Evolutionary conservation across 106 monocot genomes (phyloP).

Genomic region (Chionographis japonica): DNA sequence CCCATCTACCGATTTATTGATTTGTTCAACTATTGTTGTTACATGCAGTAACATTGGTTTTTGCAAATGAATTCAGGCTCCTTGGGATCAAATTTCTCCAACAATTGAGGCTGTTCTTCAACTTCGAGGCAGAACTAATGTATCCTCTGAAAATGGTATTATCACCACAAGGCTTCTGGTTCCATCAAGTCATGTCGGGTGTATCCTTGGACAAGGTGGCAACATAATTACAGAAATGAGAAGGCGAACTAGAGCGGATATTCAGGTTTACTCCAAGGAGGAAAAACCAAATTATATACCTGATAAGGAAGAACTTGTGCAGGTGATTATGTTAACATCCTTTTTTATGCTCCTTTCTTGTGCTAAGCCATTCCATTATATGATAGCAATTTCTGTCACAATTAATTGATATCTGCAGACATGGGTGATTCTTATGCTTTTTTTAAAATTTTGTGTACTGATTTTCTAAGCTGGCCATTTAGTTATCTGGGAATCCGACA

Average conservation of each 20-base stretch:
- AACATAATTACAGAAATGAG: conserved; percentile 77
- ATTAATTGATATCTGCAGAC: not conserved
- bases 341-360: not conserved
- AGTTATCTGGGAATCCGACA: conserved; percentile 56
- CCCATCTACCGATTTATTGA: not conserved
- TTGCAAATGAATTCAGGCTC: conserved; percentile 28
- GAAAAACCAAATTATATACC: conserved; percentile 60
- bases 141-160: conserved; percentile 37
- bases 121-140: conserved; percentile 37
- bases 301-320: conserved; percentile 71
- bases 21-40: not conserved
- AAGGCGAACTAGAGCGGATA: conserved; percentile 56
- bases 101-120: conserved; percentile 67
- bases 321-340: conserved; percentile 35
- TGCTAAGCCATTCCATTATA: not conserved
- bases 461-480: conserved; percentile 7
- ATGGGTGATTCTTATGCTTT: too few species aligned
- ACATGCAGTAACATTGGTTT: not conserved
- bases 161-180: conserved; percentile 67
- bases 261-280: conserved; percentile 54
- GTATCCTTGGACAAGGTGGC: conserved; percentile 73
- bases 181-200: conserved; percentile 69
- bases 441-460: conserved; percentile 2
- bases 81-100: conserved; percentile 49
- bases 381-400: not conserved